phyloP scores from a whole-genome alignment of 805 yeast species.

The Starmerella sp. region DNA sequence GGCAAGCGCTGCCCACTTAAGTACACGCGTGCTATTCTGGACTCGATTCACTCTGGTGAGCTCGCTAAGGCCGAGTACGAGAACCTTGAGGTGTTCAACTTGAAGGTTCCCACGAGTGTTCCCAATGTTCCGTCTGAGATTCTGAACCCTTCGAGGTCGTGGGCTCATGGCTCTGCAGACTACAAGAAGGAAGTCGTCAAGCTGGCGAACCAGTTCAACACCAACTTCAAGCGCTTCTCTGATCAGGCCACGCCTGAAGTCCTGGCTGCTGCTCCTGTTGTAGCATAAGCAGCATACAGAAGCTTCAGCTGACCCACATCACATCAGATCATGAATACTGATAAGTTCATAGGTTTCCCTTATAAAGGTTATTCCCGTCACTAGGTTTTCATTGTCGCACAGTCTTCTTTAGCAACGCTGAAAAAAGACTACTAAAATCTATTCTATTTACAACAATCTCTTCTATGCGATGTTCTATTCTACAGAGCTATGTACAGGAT shows the following conservation, averaged over 20 bases:
- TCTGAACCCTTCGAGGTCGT: conserved; percentile 74
- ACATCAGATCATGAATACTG: background rate
- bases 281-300: conserved; percentile 17
- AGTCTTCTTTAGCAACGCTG: no score
- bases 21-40: conserved; percentile 92
- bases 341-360: background rate
- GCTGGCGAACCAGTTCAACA: conserved; percentile 67
- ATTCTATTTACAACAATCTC: no score
- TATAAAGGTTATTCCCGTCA: no score
- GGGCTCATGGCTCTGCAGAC: conserved; percentile 51
- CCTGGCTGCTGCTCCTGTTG: conserved; percentile 80
- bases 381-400: no score
- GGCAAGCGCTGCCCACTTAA: conserved; percentile 97
- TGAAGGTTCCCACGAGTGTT: conserved; percentile 72
- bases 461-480: no score
- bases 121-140: conserved; percentile 74
- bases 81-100: conserved; percentile 73
- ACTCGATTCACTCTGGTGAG: conserved; percentile 86
- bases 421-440: no score
- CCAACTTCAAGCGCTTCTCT: conserved; percentile 77
- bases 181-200: conserved; percentile 46
- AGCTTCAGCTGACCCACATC: background rate
- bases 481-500: background rate
- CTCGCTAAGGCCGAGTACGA: conserved; percentile 72
- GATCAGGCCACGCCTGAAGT: conserved; percentile 78